Base-by-base conservation (phyloP, 345 rosid species). In the Hibiscus trionum region DNA sequence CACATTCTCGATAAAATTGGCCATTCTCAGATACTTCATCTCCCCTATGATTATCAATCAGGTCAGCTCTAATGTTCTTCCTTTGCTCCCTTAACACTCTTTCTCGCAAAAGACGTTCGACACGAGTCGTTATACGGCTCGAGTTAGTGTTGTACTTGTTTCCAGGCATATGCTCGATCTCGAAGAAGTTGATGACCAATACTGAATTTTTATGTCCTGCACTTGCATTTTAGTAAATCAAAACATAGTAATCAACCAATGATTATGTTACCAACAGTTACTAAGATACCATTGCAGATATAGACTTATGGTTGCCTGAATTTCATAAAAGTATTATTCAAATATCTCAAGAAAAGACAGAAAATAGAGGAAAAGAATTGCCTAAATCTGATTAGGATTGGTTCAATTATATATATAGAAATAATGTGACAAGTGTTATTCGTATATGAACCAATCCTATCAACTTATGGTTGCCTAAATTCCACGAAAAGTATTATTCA, bases 121-220 rank as follows among this genome's bases (percentile, higher is more conserved):
- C 75, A 71, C 97, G 87, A 82, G 82, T 74, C 66, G 87, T 85
- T 79, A 83, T 56, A 74, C 76, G 88, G 79, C 78, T 69, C 2
- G 97, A 74, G 76, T 84, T 85, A 66, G 84, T 72, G 83, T 88
- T 86, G 85, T 85, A 91, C 91, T 88, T 89, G 78, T 87, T 91
- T 73, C 91, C 97, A 87, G 96, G 97, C 98, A 96, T 96, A 82
- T 79, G 90, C 87, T 89, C 90, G 31, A 81, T 65, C 78, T 75
- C 74, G 65, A 76, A 83, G 67, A 76, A 83, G 70, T 72, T 60
- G 82, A 80, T 75, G 77, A 72, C 80, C 16, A 57, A 73, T 62
- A 52, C 73, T 73, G 70, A 77, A 0, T 21, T 72, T 77, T 77
- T 71, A 60, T 70, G 70, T 66, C 91, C 91, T 91, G 76, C 92